Base-by-base conservation (phyloP, 768 basidiomycete genomes). In the Pisolithus sp. region DNA sequence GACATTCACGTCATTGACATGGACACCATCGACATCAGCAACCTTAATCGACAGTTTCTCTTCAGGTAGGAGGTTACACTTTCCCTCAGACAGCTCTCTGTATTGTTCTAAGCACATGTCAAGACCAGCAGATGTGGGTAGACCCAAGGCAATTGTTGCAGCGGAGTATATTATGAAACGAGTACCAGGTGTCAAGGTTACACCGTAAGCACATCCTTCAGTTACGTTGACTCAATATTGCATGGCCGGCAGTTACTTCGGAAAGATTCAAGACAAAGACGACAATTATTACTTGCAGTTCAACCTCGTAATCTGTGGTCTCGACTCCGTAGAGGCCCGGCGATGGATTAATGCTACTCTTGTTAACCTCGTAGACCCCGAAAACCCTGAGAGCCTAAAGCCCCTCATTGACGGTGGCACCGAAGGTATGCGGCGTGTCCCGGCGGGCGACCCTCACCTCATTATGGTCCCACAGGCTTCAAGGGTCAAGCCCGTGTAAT, bases 1-100 rank as follows among this genome's bases (percentile, higher is more conserved):
- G 90, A 98, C 63, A 96, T 98, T 58, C 93, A 97, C 75, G 94
- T 99, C 54, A 98, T 99, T 65, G 96, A 99, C 76, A 98, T 99
- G 94, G 95, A 99, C 76, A 97, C 95, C 15, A 99, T 98, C 67
- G 95, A 99, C 71, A 89, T 99, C 64, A 97, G 93, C 64, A 99
- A 99, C 69, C 77, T 99, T 58, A 99, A 99, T 69, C 81, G 96
- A 46, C 96, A 99, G 71, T 99, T 99, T 68, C 75, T 99, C 21
- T 99, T 99, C 75, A 81, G 96, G 95, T 92, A 58, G 47, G 72
- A 15, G 30, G 65, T 30, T 10, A 1, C 49, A 24, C 46, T 42
- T 50, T 26, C 24, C 17, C 24, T 2, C 31, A 6, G 42, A 41
- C 15, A 3, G 20, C 42, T 12, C 30, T 36, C 41, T 3, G 24